Percentiles rank a stretch among this genome's conserved stretches.
Evolutionary conservation across 2,329 filamentous ascomycete species (phyloP).

Genomic region (Myriangium duriaei): DNA sequence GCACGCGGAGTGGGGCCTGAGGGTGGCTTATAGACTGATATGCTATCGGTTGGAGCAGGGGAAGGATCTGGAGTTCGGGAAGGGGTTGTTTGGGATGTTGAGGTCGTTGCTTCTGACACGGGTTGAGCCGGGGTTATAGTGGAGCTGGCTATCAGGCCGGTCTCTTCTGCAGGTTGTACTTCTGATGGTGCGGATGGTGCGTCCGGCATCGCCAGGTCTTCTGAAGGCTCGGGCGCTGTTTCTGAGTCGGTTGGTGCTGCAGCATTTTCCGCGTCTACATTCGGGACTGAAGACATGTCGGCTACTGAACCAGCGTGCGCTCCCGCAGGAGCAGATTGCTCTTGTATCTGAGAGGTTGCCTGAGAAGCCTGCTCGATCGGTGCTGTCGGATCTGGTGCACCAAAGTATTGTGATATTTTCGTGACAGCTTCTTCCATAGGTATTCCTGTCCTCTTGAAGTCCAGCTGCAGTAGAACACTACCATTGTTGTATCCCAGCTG

Average conservation of each 20-base stretch:
- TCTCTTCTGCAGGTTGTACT: slow-evolving; percentile 9
- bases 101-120: slow-evolving; percentile 7
- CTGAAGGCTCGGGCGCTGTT: slow-evolving; percentile 17
- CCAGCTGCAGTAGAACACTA: slow-evolving; percentile 64
- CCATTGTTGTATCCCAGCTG: slow-evolving; percentile 82
- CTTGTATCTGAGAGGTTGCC: slow-evolving; percentile 15
- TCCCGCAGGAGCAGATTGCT: slow-evolving; percentile 17
- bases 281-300: slow-evolving; percentile 14
- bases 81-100: not conserved
- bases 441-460: slow-evolving; percentile 61
- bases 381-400: slow-evolving; percentile 25
- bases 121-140: slow-evolving; percentile 14
- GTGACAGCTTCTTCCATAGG: slow-evolving; percentile 77
- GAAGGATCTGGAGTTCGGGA: not conserved
- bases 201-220: slow-evolving; percentile 16
- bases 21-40: slow-evolving; percentile 60
- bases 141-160: slow-evolving; percentile 19
- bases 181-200: slow-evolving; percentile 14
- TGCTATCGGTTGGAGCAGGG: slow-evolving; percentile 12
- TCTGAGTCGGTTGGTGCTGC: slow-evolving; percentile 14
- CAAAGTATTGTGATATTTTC: slow-evolving; percentile 68
- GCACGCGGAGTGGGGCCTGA: slow-evolving; percentile 62
- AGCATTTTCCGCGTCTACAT: slow-evolving; percentile 16
- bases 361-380: slow-evolving; percentile 30
- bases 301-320: slow-evolving; percentile 16